A percentile compares a stretch with the other conserved stretches of the same genome.
phyloP scores from a whole-genome alignment of 805 yeast species.

The Vanderwaltozyma yarrowii region DNA sequence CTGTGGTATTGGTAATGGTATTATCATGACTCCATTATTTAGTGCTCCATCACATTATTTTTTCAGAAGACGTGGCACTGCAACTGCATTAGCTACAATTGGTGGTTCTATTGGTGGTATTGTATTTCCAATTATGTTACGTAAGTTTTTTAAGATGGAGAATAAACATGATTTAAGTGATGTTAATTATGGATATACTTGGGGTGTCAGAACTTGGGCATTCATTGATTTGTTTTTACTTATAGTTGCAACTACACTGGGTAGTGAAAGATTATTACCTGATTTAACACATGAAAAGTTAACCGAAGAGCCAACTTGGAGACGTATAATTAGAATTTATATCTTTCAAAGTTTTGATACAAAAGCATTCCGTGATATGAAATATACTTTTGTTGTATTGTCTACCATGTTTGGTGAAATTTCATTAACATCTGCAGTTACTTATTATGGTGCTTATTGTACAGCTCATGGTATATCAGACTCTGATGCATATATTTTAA shows the following conservation, averaged over 20 bases:
- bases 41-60: constrained; percentile 61
- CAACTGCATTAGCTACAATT: constrained; percentile 37
- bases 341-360: constrained; percentile 28
- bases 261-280: constrained; percentile 38
- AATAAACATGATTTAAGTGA: constrained; percentile 22
- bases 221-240: constrained; percentile 34
- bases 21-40: constrained; percentile 46
- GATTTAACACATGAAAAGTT: constrained; percentile 20
- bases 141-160: constrained; percentile 31
- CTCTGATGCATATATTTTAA: constrained; percentile 34
- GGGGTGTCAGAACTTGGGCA: constrained; percentile 47
- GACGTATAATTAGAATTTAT: constrained; percentile 16
- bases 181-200: constrained; percentile 34
- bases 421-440: constrained; percentile 34
- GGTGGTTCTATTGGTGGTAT: constrained; percentile 50
- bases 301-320: constrained; percentile 3
- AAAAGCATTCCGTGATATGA: constrained; percentile 34
- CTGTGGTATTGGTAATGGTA: constrained; percentile 48
- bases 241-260: constrained; percentile 26
- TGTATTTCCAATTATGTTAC: constrained; percentile 42
- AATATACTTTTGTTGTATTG: constrained; percentile 34
- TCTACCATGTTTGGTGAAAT: constrained; percentile 41
- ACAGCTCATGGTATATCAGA: constrained; percentile 34
- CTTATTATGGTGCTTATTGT: constrained; percentile 44
- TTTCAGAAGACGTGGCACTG: constrained; percentile 44